phyloP scores from a whole-genome alignment of 768 basidiomycete genomes.

The Pulveroboletus sp. region DNA sequence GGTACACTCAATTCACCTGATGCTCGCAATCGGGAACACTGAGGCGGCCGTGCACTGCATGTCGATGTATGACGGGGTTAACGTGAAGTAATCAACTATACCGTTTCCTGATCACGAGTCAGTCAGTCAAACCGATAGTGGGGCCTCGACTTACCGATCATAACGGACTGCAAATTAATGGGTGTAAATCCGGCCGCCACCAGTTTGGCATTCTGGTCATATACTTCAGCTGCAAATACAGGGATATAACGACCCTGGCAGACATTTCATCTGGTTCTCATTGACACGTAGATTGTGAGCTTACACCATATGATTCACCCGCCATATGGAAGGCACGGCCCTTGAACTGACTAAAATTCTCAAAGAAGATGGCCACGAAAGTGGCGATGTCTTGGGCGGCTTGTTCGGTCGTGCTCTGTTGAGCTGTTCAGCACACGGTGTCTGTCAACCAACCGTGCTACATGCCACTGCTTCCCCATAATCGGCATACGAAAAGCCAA shows the following conservation, averaged over 20 bases:
- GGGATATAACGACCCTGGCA: conserved; percentile 49
- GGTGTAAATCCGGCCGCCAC: conserved; percentile 43
- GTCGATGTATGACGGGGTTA: conserved; percentile 43
- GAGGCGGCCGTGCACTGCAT: conserved; percentile 53
- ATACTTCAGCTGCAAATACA: conserved; percentile 43
- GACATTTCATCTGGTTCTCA: background rate
- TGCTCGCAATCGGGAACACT: conserved; percentile 42
- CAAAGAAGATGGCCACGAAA: conserved; percentile 70
- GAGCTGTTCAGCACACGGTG: background rate
- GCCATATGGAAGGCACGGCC: conserved; percentile 60
- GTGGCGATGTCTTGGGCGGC: conserved; percentile 67
- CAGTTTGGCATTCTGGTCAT: conserved; percentile 44
- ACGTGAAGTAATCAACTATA: conserved; percentile 35
- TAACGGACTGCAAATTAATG: conserved; percentile 44
- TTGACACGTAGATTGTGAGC: background rate
- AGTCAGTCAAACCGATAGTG: background rate
- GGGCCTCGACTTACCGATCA: conserved; percentile 38
- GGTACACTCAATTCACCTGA: conserved; percentile 10
- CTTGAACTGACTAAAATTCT: conserved; percentile 67
- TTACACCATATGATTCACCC: conserved; percentile 52
- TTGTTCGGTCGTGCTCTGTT: conserved; percentile 57
- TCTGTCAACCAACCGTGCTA: conserved; percentile 3
- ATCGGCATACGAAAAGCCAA: conserved; percentile 45
- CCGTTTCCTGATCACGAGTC: conserved; percentile 38
- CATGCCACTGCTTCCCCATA: conserved; percentile 38